These are phyloP conservation scores for Magnaporthiopsis rhizophila DNA, from an alignment of 2,329 filamentous ascomycete genomes.

Conservation along the genomic window DNA sequence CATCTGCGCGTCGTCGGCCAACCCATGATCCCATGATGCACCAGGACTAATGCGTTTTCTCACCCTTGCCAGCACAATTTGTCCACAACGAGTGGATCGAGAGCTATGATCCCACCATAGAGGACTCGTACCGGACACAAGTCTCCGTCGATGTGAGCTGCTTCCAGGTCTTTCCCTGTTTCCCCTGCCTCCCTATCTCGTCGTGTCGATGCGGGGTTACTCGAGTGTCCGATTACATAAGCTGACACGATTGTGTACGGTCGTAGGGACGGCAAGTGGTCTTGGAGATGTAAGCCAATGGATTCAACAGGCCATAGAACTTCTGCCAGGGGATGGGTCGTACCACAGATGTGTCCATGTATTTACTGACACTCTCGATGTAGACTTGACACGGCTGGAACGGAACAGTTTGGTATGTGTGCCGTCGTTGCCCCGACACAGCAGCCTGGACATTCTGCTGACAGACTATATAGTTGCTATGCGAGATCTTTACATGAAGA, in stretches of 20 bases:
- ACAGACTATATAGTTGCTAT: constrained; percentile 42
- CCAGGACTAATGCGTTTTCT: neutral
- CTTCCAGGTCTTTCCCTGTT: neutral
- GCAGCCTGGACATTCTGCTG: neutral
- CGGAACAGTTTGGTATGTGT: constrained; percentile 86
- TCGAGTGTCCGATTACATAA: constrained; percentile 9
- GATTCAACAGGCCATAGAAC: constrained; percentile 14
- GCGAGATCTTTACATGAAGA: constrained; percentile 87
- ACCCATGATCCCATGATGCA: constrained; percentile 16
- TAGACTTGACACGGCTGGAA: constrained; percentile 82
- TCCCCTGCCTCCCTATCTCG: neutral
- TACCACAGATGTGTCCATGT: neutral
- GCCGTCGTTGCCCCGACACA: too few species aligned
- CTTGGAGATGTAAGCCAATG: constrained; percentile 67
- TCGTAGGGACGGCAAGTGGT: constrained; percentile 75
- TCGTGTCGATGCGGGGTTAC: neutral
- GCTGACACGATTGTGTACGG: constrained; percentile 22
- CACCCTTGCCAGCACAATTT: constrained; percentile 61
- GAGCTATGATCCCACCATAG: constrained; percentile 72
- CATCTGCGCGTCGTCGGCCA: constrained; percentile 12
- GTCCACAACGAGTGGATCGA: constrained; percentile 94
- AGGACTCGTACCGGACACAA: constrained; percentile 69
- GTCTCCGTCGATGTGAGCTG: constrained; percentile 73
- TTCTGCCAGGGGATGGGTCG: neutral
- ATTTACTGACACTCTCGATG: constrained; percentile 21